Evolutionary conservation across 2,329 filamentous ascomycete species (phyloP), one percentile per base, ranked within the genome.

Genomic region (Hypoxylon sp.): DNA sequence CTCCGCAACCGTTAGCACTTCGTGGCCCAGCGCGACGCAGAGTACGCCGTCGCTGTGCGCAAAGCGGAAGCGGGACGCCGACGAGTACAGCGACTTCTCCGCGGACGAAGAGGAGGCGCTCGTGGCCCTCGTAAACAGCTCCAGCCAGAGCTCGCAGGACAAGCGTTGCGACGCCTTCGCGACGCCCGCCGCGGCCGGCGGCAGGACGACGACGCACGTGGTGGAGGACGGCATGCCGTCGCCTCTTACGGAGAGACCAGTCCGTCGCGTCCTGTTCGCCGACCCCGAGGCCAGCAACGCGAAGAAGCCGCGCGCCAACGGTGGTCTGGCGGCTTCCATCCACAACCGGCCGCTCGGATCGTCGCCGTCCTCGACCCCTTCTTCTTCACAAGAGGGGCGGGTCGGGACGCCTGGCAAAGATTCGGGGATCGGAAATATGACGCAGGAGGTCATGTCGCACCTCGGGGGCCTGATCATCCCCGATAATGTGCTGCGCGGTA

Each of bases 381-480:
- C 59, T 1, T 65, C 59, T 22, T 63, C 64, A 24, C 71, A 69
- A 53, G 2, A 53, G 15, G 17, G 22, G 4, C 4, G 32, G 46
- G 50, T 28, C 47, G 19, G 22, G 44, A 49, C 74, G 58, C 64
- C 68, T 13, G 67, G 68, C 24, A 66, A 64, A 15, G 65, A 68
- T 10, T 62, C 2, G 60, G 37, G 10, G 24, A n/a, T 49, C 2
- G 30, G 7, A 0, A 47, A 80, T 37, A 72, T 85, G 52, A 80
- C 79, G 1, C 72, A 77, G 3, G 79, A 86, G 50, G 78, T 89
- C 41, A 79, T 88, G 75, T 68, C 71, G 1, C 71, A 89, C 4
- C 79, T 90, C 1, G 74, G 75, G 13, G 76, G 74, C 43, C 78
- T 82, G 57, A 70, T 76, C 7, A 65, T 88, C 15, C 76, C 79